A percentile compares a stretch with the other conserved stretches of the same genome.
Conservation (phyloP, 805 yeast species). For the Teunomyces cretensis region DNA sequence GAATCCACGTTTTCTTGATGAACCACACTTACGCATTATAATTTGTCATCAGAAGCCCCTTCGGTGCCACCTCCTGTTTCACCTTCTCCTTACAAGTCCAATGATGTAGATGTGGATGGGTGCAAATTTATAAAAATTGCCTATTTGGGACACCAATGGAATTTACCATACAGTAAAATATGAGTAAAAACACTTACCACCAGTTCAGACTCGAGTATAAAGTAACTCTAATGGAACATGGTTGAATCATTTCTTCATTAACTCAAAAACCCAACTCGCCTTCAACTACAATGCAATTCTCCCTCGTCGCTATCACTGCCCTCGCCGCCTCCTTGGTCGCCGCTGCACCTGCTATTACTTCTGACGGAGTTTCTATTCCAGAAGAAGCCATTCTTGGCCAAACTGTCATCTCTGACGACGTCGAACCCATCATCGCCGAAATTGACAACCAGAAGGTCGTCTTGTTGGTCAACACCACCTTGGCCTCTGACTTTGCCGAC, state of each 20-base stretch:
- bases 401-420: slow-evolving; percentile 8
- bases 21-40: too few relatives aligned
- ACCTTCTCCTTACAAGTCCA: background rate
- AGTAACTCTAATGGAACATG: background rate
- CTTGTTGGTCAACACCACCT: slow-evolving; percentile 14
- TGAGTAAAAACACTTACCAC: background rate
- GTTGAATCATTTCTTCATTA: too few relatives aligned
- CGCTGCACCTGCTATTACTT: background rate
- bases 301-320: slow-evolving; percentile 11
- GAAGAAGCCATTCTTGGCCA: slow-evolving; percentile 13
- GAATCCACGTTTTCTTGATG: background rate
- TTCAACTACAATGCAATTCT: slow-evolving; percentile 11
- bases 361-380: slow-evolving; percentile 8
- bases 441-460: slow-evolving; percentile 12
- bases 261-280: background rate
- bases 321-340: slow-evolving; percentile 9
- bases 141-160: slow-evolving; percentile 3
- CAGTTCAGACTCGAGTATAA: background rate
- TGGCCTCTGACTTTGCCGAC: slow-evolving; percentile 7
- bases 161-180: background rate
- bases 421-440: slow-evolving; percentile 10
- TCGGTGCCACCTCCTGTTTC: background rate
- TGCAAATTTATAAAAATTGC: slow-evolving; percentile 1
- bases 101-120: background rate
- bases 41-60: background rate